Evolutionary conservation across 306 rosid genomes (phyloP).

Genomic region (Styphnolobium japonicum): DNA sequence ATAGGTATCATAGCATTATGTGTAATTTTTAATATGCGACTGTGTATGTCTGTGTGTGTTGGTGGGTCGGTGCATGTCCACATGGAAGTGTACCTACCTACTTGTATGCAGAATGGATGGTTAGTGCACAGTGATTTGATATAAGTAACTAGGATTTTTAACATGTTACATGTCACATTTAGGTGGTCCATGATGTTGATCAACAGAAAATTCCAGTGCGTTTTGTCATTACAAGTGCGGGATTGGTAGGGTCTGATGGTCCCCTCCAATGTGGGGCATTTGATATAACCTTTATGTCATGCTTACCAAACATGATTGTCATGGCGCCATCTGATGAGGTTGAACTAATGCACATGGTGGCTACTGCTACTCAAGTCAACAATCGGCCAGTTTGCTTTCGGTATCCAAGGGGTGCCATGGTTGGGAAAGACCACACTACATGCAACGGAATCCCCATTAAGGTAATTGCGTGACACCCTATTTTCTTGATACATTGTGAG

Average conservation of each 20-base stretch:
- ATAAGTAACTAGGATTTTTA: not conserved
- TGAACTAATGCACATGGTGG: constrained; percentile 88
- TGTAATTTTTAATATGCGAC: not conserved
- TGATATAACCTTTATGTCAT: constrained; percentile 85
- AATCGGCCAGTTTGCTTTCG: constrained; percentile 86
- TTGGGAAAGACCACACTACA: constrained; percentile 32
- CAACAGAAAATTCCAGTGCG: constrained; percentile 85
- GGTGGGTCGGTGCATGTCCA: not conserved
- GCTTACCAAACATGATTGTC: constrained; percentile 95
- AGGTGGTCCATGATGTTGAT: constrained; percentile 95
- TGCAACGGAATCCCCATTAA: constrained; percentile 62
- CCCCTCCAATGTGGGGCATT: constrained; percentile 86
- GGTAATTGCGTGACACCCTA: constrained; percentile 43
- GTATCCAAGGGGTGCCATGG: constrained; percentile 80
- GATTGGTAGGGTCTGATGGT: constrained; percentile 92
- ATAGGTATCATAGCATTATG: not conserved
- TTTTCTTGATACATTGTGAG: constrained; percentile 15
- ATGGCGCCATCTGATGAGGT: constrained; percentile 90
- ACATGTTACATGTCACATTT: constrained; percentile 18
- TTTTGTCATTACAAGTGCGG: constrained; percentile 83
- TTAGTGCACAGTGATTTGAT: constrained; percentile 10
- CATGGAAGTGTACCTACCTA: not conserved
- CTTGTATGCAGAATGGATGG: constrained; percentile 8
- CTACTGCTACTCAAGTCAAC: constrained; percentile 68
- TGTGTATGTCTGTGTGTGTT: not conserved